phyloP scores from a whole-genome alignment of 495 filamentous ascomycete species.

The Lepidopterella palustris region DNA sequence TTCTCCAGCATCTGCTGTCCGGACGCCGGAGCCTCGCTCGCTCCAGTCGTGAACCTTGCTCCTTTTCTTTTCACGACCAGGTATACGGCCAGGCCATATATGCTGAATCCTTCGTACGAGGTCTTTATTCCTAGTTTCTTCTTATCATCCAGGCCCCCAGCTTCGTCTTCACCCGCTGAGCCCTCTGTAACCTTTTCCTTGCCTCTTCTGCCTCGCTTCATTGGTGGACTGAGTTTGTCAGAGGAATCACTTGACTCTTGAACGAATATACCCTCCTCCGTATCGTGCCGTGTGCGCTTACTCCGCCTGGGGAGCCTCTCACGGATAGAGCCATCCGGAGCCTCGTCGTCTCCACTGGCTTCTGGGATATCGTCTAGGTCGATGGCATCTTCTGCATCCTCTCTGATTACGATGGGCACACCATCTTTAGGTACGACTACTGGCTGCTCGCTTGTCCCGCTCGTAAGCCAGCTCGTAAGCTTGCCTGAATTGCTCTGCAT shows the following conservation, averaged over 20 bases:
- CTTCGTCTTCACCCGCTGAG: slow-evolving; percentile 7
- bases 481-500: slow-evolving; percentile 53
- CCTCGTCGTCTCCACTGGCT: slow-evolving; percentile 6
- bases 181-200: slow-evolving; percentile 2
- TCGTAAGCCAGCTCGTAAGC: slow-evolving; percentile 49
- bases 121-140: slow-evolving; percentile 83
- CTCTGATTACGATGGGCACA: slow-evolving; percentile 28
- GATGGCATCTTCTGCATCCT: slow-evolving; percentile 35
- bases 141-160: slow-evolving; percentile 58
- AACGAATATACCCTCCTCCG: slow-evolving; percentile 8
- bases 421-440: slow-evolving; percentile 38
- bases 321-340: not conserved
- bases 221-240: slow-evolving; percentile 31
- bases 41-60: slow-evolving; percentile 31
- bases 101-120: slow-evolving; percentile 89
- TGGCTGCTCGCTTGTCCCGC: slow-evolving; percentile 40
- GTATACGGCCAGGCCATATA: slow-evolving; percentile 86
- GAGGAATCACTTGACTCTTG: slow-evolving; percentile 12
- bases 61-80: slow-evolving; percentile 76
- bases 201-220: slow-evolving; percentile 46
- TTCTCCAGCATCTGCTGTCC: slow-evolving; percentile 86
- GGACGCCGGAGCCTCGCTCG: slow-evolving; percentile 30
- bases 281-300: slow-evolving; percentile 12
- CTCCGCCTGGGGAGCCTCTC: not conserved
- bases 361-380: slow-evolving; percentile 33